A percentile compares a stretch with the other conserved stretches of the same genome.
Conservation (phyloP, 2,329 filamentous ascomycete species). For the Botrytis medusae region DNA sequence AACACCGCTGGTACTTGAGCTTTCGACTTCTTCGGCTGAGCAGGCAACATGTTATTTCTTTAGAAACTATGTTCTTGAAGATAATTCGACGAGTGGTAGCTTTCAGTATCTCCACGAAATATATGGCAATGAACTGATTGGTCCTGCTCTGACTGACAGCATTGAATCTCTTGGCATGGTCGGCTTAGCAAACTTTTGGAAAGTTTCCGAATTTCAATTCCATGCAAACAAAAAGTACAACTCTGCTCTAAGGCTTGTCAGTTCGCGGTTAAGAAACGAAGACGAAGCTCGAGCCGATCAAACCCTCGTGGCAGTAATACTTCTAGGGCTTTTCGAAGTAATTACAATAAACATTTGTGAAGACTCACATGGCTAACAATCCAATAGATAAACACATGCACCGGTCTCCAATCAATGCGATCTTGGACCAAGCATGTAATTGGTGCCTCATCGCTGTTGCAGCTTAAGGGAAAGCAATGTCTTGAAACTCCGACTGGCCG, state of each 20-base stretch:
- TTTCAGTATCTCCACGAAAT: slow-evolving; percentile 34
- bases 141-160: slow-evolving; percentile 35
- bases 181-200: slow-evolving; percentile 32
- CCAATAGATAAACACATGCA: slow-evolving; percentile 33
- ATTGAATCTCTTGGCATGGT: slow-evolving; percentile 32
- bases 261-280: slow-evolving; percentile 26
- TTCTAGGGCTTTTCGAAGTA: slow-evolving; percentile 36
- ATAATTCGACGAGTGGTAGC: slow-evolving; percentile 25
- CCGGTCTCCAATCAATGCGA: slow-evolving; percentile 45
- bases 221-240: slow-evolving; percentile 29
- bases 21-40: slow-evolving; percentile 26
- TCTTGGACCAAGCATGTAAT: slow-evolving; percentile 56
- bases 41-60: slow-evolving; percentile 36
- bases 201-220: slow-evolving; percentile 26
- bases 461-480: slow-evolving; percentile 49
- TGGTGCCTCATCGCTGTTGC: slow-evolving; percentile 51
- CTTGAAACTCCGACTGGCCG: slow-evolving; percentile 50
- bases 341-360: slow-evolving; percentile 44
- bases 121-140: slow-evolving; percentile 47
- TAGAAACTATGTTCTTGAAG: slow-evolving; percentile 33
- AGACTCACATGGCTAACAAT: slow-evolving; percentile 42
- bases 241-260: slow-evolving; percentile 28
- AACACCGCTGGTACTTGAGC: background rate
- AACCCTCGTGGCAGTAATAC: slow-evolving; percentile 34
- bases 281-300: slow-evolving; percentile 34